phyloP scores from a whole-genome alignment of 2,329 filamentous ascomycete species.

The Pseudonectria foliicola region DNA sequence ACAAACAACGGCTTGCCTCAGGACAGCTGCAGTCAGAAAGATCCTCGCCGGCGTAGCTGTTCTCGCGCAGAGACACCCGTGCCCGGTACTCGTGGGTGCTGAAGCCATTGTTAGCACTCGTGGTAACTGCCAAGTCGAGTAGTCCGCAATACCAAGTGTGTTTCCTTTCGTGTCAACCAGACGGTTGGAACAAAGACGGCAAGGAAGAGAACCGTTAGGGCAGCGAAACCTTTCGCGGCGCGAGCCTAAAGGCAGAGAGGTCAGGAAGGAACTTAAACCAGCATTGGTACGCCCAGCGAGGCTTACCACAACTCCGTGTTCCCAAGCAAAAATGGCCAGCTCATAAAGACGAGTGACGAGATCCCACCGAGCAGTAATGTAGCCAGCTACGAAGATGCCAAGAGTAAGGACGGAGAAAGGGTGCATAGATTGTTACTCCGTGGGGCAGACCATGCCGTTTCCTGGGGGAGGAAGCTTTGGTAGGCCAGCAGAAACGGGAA shows the following conservation, averaged over 20 bases:
- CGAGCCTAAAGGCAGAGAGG: slow-evolving; percentile 52
- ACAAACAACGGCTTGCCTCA: slow-evolving; percentile 31
- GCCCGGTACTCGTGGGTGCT: slow-evolving; percentile 76
- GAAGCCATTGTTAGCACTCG: slow-evolving; percentile 10
- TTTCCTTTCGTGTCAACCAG: slow-evolving; percentile 73
- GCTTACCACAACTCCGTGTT: slow-evolving; percentile 91
- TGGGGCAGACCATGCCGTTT: slow-evolving; percentile 37
- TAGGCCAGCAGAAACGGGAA: too few relatives aligned
- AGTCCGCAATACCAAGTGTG: slow-evolving; percentile 57
- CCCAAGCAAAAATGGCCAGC: slow-evolving; percentile 93
- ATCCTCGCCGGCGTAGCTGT: slow-evolving; percentile 87
- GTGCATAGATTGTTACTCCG: slow-evolving; percentile 69
- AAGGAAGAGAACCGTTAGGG: slow-evolving; percentile 79
- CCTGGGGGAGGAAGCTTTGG: slow-evolving; percentile 1
- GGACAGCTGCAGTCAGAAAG: slow-evolving; percentile 57
- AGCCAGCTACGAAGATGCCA: slow-evolving; percentile 98
- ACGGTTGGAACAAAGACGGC: slow-evolving; percentile 77
- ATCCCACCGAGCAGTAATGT: slow-evolving; percentile 99
- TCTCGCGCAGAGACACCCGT: slow-evolving; percentile 89
- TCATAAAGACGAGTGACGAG: slow-evolving; percentile 95
- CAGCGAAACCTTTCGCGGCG: slow-evolving; percentile 74
- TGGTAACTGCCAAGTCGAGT: slow-evolving; percentile 10
- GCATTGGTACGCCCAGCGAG: not conserved
- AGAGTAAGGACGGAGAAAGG: slow-evolving; percentile 92
- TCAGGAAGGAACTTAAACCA: not conserved